A percentile compares a stretch with the other conserved stretches of the same genome.
Conservation (phyloP, 2,329 filamentous ascomycete species). For the Fonsecaea monophora region DNA sequence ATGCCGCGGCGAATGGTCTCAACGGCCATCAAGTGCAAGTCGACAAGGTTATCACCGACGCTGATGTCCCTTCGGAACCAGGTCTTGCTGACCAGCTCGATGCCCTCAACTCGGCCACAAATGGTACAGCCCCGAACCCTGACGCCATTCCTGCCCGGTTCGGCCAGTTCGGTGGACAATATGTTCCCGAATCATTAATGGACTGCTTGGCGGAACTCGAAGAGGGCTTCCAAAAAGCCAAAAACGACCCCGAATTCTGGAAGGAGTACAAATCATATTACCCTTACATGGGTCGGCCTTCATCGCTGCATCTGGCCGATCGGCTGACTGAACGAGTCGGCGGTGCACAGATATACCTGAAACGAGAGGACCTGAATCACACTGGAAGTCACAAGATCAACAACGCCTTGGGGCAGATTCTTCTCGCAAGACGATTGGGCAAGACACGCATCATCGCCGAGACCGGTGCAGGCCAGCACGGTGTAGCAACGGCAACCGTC, state of each 20-base stretch:
- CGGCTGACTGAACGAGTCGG: constrained; percentile 86
- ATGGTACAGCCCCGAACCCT: constrained; percentile 50
- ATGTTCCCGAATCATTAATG: constrained; percentile 97
- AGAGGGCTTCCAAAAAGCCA: constrained; percentile 84
- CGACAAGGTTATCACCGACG: constrained; percentile 69
- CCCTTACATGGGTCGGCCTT: constrained; percentile 94
- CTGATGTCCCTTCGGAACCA: constrained; percentile 62
- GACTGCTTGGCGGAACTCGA: constrained; percentile 92
- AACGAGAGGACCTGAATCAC: constrained; percentile 96
- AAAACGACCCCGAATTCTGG: constrained; percentile 91
- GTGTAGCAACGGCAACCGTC: constrained; percentile 95
- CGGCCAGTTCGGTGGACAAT: constrained; percentile 95
- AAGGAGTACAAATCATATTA: constrained; percentile 96
- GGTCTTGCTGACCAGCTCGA: constrained; percentile 84
- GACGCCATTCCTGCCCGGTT: constrained; percentile 80
- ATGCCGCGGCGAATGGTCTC: constrained; percentile 52
- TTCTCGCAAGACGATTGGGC: constrained; percentile 82
- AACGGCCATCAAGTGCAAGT: constrained; percentile 62
- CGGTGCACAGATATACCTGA: constrained; percentile 95
- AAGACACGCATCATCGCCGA: constrained; percentile 98
- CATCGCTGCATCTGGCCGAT: constrained; percentile 86
- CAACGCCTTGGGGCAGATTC: constrained; percentile 91
- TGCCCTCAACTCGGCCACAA: constrained; percentile 69
- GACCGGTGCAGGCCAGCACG: constrained; percentile 96
- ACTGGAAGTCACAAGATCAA: constrained; percentile 99